These are phyloP conservation scores for Penicillium occitanis DNA, from an alignment of 2,329 filamentous ascomycete species.

Conservation along the genomic window DNA sequence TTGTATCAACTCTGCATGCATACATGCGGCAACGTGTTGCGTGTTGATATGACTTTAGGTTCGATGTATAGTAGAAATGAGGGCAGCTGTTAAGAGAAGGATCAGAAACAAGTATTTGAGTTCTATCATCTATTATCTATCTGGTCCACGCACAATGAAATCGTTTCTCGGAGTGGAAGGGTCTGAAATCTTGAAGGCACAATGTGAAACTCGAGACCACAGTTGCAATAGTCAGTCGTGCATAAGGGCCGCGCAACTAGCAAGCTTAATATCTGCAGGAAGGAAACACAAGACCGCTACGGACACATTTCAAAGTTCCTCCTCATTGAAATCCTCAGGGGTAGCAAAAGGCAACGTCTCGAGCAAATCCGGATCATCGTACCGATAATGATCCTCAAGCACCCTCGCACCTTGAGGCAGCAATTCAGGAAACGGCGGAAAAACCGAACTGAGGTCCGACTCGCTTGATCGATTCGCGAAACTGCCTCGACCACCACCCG, in stretches of 20 bases:
- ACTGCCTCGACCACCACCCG: neutral
- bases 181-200: neutral
- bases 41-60: neutral
- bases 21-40: neutral
- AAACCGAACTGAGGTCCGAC: neutral
- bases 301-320: neutral
- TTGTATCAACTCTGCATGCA: neutral
- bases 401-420: neutral
- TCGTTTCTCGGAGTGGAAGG: neutral
- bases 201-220: neutral
- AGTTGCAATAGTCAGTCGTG: neutral
- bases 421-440: conserved; percentile 6
- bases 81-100: neutral
- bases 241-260: neutral
- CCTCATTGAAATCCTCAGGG: neutral
- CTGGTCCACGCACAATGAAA: neutral
- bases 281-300: neutral
- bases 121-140: neutral
- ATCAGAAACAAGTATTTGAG: too few relatives aligned
- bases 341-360: neutral
- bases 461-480: neutral
- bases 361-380: neutral
- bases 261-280: neutral
- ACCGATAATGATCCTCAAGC: conserved; percentile 7
- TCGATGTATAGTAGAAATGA: neutral